Conservation (phyloP, 2,329 filamentous ascomycete genomes). For the Didymella arachidicola region DNA sequence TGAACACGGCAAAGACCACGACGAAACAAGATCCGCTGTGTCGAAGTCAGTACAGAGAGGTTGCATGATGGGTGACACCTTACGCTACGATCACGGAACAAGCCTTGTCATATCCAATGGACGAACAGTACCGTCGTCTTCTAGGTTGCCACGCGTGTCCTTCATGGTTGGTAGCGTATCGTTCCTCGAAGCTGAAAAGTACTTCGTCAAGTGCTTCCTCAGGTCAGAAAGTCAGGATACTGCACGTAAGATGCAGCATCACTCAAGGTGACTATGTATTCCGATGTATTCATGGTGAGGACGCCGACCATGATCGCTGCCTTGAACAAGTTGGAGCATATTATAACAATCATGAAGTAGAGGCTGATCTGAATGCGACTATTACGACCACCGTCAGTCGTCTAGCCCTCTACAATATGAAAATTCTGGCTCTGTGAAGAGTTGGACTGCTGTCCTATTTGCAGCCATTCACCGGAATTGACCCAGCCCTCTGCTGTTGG, state of each 20-base stretch:
- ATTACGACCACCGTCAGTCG: background rate
- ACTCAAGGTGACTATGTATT: constrained; percentile 31
- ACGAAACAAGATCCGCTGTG: background rate
- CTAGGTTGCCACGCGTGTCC: background rate
- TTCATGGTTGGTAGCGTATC: background rate
- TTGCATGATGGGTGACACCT: background rate
- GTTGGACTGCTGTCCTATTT: too few species aligned
- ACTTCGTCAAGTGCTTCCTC: background rate
- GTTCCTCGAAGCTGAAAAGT: background rate
- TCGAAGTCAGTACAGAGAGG: background rate
- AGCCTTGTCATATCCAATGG: background rate
- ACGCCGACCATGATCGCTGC: constrained; percentile 23
- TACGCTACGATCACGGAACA: constrained; percentile 1
- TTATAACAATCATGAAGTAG: constrained; percentile 28
- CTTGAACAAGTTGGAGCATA: constrained; percentile 30
- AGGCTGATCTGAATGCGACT: constrained; percentile 30
- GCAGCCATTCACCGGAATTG: background rate
- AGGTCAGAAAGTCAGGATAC: constrained; percentile 17
- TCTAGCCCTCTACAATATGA: background rate
- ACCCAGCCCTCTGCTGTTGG: background rate
- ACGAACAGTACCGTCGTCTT: background rate
- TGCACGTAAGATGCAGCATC: constrained; percentile 34
- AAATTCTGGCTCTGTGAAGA: background rate
- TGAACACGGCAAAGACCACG: background rate
- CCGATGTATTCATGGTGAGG: constrained; percentile 14